phyloP scores from a whole-genome alignment of 169 alveolate species.

The Cryptosporidium bovis region DNA sequence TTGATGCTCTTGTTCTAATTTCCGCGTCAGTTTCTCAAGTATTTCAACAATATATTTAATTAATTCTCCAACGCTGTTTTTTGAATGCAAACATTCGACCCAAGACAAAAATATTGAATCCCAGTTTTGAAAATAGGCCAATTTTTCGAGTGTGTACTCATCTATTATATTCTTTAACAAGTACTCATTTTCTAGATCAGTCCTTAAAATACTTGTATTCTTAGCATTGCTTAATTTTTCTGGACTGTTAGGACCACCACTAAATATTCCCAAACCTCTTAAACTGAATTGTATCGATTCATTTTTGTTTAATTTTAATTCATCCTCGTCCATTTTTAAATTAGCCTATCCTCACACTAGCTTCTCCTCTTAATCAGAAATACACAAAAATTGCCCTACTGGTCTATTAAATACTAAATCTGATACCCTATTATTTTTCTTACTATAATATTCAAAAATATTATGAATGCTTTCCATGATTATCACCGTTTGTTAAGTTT shows the following conservation, averaged over 20 bases:
- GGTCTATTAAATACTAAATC: neutral
- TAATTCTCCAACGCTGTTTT: conserved; percentile 19
- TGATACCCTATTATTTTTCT: conserved; percentile 5
- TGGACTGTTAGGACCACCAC: conserved; percentile 68
- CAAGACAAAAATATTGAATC: conserved; percentile 46
- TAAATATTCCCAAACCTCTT: conserved; percentile 57
- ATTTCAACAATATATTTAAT: conserved; percentile 13
- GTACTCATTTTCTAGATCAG: conserved; percentile 29
- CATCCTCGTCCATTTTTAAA: conserved; percentile 57
- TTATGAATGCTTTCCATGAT: neutral
- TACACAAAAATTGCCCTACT: neutral
- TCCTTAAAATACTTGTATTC: neutral
- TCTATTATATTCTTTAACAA: conserved; percentile 17
- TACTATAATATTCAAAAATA: neutral
- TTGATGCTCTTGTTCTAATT: conserved; percentile 35
- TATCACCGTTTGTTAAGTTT: neutral
- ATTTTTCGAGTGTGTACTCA: conserved; percentile 7
- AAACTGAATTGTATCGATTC: conserved; percentile 58
- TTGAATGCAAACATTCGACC: conserved; percentile 54
- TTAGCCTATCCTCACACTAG: neutral
- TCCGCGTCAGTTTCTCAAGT: conserved; percentile 28
- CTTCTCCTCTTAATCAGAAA: neutral
- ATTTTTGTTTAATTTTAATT: neutral
- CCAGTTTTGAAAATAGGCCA: conserved; percentile 63
- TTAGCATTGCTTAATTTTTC: conserved; percentile 3